Evolutionary conservation across 2,329 filamentous ascomycete genomes (phyloP).

Genomic region (Rhytidhysteron rufulum): DNA sequence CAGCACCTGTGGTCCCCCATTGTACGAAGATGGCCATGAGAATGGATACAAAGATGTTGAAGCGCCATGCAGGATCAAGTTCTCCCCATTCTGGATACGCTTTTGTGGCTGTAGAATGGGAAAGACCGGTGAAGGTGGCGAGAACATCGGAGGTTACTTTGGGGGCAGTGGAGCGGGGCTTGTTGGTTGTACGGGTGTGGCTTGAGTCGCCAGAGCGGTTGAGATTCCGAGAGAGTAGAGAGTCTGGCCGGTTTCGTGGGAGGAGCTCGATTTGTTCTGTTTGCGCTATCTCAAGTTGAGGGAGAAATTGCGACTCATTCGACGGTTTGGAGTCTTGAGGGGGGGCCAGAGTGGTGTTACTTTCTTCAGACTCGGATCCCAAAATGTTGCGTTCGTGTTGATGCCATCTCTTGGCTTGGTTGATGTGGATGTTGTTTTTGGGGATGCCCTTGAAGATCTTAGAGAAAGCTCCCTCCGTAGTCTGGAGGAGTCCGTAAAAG

Average conservation of each 20-base stretch:
- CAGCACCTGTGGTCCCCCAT: slow-evolving; percentile 19
- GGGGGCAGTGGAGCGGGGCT: neutral
- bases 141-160: neutral
- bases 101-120: slow-evolving; percentile 1
- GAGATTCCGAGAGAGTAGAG: neutral
- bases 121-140: neutral
- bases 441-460: neutral
- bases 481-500: slow-evolving; percentile 15
- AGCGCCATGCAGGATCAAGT: slow-evolving; percentile 13
- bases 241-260: neutral
- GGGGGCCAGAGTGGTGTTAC: neutral
- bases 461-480: slow-evolving; percentile 4
- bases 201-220: neutral
- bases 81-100: slow-evolving; percentile 17
- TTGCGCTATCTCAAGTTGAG: no score
- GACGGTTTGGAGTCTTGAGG: neutral
- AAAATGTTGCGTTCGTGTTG: neutral
- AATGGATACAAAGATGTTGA: slow-evolving; percentile 11
- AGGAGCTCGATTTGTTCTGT: neutral
- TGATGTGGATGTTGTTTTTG: neutral
- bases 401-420: neutral
- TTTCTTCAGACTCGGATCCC: neutral
- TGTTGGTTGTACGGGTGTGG: neutral
- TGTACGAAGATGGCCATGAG: slow-evolving; percentile 16
- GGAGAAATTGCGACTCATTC: neutral